These are phyloP conservation scores for Prunus yedoensis DNA, from an alignment of 331 rosid species.

Conservation along the genomic window DNA sequence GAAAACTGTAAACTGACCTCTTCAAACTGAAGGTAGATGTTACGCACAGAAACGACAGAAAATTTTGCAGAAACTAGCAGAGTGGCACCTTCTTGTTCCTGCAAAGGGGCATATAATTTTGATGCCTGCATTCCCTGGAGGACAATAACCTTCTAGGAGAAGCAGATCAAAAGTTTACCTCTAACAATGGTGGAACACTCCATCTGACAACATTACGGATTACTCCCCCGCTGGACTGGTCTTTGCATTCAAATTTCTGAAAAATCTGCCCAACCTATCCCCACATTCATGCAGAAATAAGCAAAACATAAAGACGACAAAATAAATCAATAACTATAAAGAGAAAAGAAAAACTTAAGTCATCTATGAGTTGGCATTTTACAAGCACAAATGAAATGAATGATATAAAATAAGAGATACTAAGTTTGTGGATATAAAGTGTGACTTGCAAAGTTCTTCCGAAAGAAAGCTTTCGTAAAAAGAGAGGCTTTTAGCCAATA, in stretches of 20 bases:
- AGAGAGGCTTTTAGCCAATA: not conserved
- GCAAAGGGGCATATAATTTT: slow-evolving; percentile 18
- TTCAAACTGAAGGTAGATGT: slow-evolving; percentile 83
- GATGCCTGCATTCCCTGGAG: slow-evolving; percentile 14
- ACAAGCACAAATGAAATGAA: not conserved
- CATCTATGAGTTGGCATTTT: not conserved
- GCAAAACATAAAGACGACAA: not conserved
- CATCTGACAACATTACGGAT: slow-evolving; percentile 76
- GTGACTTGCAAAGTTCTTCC: not conserved
- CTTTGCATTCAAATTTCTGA: slow-evolving; percentile 84
- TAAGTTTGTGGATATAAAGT: not conserved
- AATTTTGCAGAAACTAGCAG: slow-evolving; percentile 85
- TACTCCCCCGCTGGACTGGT: slow-evolving; percentile 57
- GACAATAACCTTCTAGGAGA: not conserved
- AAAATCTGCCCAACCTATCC: slow-evolving; percentile 85
- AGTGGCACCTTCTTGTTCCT: slow-evolving; percentile 96
- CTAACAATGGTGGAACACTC: slow-evolving; percentile 82
- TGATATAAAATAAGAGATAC: not conserved
- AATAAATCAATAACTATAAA: not conserved
- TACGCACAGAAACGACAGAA: slow-evolving; percentile 65
- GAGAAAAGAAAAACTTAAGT: slow-evolving; percentile 5
- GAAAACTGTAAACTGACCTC: slow-evolving; percentile 61
- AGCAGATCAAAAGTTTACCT: slow-evolving; percentile 48
- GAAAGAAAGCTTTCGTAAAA: not conserved
- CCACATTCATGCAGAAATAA: slow-evolving; percentile 21